Evolutionary conservation across 495 filamentous ascomycete genomes (phyloP), one percentile per base, ranked within the genome.

Genomic region (Lentithecium fluviatile): DNA sequence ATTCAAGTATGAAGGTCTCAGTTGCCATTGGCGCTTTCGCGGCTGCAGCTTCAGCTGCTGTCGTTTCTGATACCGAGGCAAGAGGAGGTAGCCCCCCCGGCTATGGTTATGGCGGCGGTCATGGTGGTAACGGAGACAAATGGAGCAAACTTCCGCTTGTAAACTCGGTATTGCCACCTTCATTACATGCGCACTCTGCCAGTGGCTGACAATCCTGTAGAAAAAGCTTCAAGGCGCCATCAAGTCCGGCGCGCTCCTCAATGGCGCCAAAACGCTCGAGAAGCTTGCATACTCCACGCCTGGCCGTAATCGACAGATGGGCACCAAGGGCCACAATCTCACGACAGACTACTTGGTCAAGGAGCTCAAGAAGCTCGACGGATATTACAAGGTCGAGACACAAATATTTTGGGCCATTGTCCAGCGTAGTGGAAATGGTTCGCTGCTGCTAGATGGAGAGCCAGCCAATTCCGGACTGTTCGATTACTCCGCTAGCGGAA

Each of bases 331-430:
- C 32, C 87, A 89, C 72, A 80, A 85, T 38, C 76, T 78, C 60
- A 90, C 83, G 0, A 79, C 87, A 54, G 75, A 87, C 42, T 90
- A 78, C 60, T 68, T 90, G 64, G 82, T 82, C 62, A 69, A 77
- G 36, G 70, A 77, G 45, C 71, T 86, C 45, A 68, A 75, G 62
- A 69, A 69, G 17, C 72, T 78, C 13, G 50, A 43, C 6, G 75
- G 77, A 55, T 87, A 86, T 76, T 89, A 88, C 72, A 66, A 79
- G 69, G 77, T 88, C 51, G 72, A 76, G 61, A 79, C 78, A 60
- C 85, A 89, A 70, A 70, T 77, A 2, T 88, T 85, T 71, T 70
- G 70, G 56, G 72, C 70, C 51, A 71, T 63, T 19, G 65, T 60
- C 64, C 80, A 63, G 17, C 69, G 52, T n/a, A 56, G 38, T n/a